These are phyloP conservation scores for Fagus sylvatica DNA, from an alignment of 306 rosid species.

Conservation along the genomic window DNA sequence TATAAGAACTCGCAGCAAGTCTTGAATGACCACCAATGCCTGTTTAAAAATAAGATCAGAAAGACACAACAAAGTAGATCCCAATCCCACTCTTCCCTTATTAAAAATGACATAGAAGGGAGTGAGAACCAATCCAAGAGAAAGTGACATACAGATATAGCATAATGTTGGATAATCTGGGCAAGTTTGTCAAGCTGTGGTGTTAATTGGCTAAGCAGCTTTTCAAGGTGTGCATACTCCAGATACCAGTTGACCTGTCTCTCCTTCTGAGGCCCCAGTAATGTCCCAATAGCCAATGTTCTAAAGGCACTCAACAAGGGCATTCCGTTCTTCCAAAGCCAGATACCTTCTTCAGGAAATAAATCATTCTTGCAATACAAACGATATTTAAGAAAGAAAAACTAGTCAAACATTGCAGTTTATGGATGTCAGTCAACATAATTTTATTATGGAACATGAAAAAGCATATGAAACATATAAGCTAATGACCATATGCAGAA, in stretches of 20 bases:
- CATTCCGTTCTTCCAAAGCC: constrained; percentile 90
- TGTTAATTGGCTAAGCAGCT: constrained; percentile 68
- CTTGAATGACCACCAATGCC: constrained; percentile 87
- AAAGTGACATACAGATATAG: constrained; percentile 78
- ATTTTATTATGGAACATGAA: constrained; percentile 16
- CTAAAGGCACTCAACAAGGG: constrained; percentile 87
- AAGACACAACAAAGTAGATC: constrained; percentile 3
- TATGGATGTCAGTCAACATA: constrained; percentile 13
- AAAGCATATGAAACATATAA: neutral
- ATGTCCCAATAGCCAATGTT: constrained; percentile 76
- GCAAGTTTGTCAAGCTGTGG: constrained; percentile 81
- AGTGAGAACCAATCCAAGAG: constrained; percentile 20
- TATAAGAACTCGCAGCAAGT: constrained; percentile 80
- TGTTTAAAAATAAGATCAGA: constrained; percentile 33
- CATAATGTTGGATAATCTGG: constrained; percentile 83
- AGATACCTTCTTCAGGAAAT: constrained; percentile 86
- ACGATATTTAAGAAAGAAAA: constrained; percentile 14
- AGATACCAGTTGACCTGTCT: constrained; percentile 84
- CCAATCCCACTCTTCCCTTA: constrained; percentile 12
- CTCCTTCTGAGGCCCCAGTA: constrained; percentile 84
- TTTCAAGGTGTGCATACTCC: constrained; percentile 70
- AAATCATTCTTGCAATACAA: constrained; percentile 77
- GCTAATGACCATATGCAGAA: neutral
- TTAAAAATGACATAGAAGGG: neutral
- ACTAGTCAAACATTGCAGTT: constrained; percentile 17